Base-by-base conservation (phyloP, 176 grass and related monocot genomes). In the Juncus effusus region DNA sequence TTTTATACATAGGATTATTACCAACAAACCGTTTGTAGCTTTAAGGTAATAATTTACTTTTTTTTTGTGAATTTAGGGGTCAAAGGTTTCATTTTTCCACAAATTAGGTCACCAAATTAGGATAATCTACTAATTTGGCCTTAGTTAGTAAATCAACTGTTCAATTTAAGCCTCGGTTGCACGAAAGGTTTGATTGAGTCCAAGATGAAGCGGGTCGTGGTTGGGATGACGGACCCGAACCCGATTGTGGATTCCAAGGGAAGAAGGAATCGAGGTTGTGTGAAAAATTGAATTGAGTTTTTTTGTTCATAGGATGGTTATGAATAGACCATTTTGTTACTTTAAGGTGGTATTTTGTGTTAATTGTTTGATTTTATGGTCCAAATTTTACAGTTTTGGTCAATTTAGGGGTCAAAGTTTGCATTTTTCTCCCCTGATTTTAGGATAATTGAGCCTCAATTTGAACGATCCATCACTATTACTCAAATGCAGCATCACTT, bases 181-280 rank as follows among this genome's bases (percentile, higher is more conserved):
- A 84, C 85, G 0, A 83, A 99, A 85, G 88, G 85, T 3, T 37
- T 99, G 2, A 86, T 99, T 54, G 9, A 63, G 57, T 85, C 88
- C 11, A 88, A 76, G 78, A 78, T 99, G n/a, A 99, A 87, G 62
- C 72, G 84, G 70, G 83, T 99, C 74, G 78, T 99, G 38, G 73
- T 99, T 67, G 94, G 94, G 13, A 93, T 93, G 94, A 81, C 81
- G 0, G 94, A 99, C 59, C 94, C 89, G 62, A 99, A 99, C 75
- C 88, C 94, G 40, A 89, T 99, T 28, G 94, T 99, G 6, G 76
- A 80, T 19, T 99, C 85, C 3, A 92, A 74, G 51, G 77, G 45
- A 66, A 42, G 83, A 83, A 2, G 85, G 89, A 3, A 99, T 99
- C 65, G 72, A 80, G 54, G 85, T 89, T 49, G 76, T 58, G 65